Evolutionary conservation across 2,329 filamentous ascomycete species (phyloP), one percentile per base, ranked within the genome.

Genomic region (Mollisiaceae sp.): DNA sequence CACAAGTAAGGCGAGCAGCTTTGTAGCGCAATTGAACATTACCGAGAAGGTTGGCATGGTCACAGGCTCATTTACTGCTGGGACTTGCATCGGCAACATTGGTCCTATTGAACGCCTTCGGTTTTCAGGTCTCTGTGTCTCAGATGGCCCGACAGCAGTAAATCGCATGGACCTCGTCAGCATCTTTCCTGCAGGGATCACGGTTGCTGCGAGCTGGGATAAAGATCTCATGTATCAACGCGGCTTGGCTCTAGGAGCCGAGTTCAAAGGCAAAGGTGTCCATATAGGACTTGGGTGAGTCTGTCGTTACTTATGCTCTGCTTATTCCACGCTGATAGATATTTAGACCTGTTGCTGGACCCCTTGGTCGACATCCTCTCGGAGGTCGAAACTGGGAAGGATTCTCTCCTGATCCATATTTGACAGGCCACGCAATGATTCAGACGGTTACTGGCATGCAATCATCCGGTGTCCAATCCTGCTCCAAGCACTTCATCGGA

Each of bases 201-300:
- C 89, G 63, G 84, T 89, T 11, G 91, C 89, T 8, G 89, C 90
- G 2, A 88, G 88, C 61, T 97, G 92, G 91, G 91, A 94, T 77
- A 88, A 87, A 65, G 81, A 85, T 14, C 83, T 95, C 54, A 87
- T 91, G 63, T 87, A 87, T 72, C 79, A 83, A 59, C 86, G 92
- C 58, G 92, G 89, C 36, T 78, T 84, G 58, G 89, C 89, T 58
- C 92, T 96, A 88, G 93, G 89, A 1, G 80, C 83, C 63, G 93
- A 97, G 77, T 91, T 92, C 75, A 86, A 83, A 68, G 86, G 78
- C 45, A 96, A 96, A 77, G 93, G 93, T 55, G 86, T 92, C 32
- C 91, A 96, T 75, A 83, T 95, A 14, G 84, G 90, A 63, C 82
- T 96, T 6, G 93, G 80, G 1, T 70, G 63, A 36, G 65, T 24